Evolutionary conservation across 2,329 filamentous ascomycete species (phyloP).

Genomic region (Aspergillus sp.): DNA sequence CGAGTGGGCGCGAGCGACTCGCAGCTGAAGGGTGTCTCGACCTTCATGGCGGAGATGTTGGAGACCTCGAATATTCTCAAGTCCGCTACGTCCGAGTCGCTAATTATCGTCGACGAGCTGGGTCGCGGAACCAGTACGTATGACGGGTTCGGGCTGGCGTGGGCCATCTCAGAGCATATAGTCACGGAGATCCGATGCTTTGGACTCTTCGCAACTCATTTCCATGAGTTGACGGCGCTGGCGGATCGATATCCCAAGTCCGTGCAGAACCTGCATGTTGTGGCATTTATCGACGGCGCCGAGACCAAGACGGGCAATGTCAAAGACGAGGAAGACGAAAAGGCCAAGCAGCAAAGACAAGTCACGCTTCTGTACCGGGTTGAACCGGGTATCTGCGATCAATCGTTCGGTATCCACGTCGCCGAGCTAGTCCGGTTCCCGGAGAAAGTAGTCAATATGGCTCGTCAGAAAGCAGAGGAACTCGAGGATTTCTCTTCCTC

Average conservation of each 20-base stretch:
- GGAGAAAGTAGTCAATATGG: slow-evolving; percentile 96
- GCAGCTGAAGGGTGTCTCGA: slow-evolving; percentile 94
- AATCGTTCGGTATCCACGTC: slow-evolving; percentile 97
- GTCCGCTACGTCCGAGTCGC: slow-evolving; percentile 84
- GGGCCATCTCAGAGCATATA: slow-evolving; percentile 98
- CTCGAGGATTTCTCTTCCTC: slow-evolving; percentile 70
- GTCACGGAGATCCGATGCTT: slow-evolving; percentile 91
- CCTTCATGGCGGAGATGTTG: slow-evolving; percentile 99
- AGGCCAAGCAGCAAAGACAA: slow-evolving; percentile 57
- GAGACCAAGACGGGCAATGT: slow-evolving; percentile 39
- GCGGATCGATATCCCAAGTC: slow-evolving; percentile 72
- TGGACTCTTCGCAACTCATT: slow-evolving; percentile 93
- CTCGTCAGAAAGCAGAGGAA: slow-evolving; percentile 97
- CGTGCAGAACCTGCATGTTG: slow-evolving; percentile 89
- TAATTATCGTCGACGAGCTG: slow-evolving; percentile 98
- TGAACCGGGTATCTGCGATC: slow-evolving; percentile 88
- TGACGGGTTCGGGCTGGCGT: slow-evolving; percentile 96
- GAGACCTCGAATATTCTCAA: slow-evolving; percentile 98
- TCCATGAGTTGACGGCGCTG: slow-evolving; percentile 91
- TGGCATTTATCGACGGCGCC: slow-evolving; percentile 68
- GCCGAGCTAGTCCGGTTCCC: slow-evolving; percentile 95
- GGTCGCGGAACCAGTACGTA: slow-evolving; percentile 96
- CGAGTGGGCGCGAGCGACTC: slow-evolving; percentile 93
- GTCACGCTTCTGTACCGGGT: slow-evolving; percentile 97
- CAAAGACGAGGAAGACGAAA: slow-evolving; percentile 37